Evolutionary conservation across 129 eudicot species (phyloP), one percentile per base, ranked within the genome.

Genomic region (Centella asiatica): DNA sequence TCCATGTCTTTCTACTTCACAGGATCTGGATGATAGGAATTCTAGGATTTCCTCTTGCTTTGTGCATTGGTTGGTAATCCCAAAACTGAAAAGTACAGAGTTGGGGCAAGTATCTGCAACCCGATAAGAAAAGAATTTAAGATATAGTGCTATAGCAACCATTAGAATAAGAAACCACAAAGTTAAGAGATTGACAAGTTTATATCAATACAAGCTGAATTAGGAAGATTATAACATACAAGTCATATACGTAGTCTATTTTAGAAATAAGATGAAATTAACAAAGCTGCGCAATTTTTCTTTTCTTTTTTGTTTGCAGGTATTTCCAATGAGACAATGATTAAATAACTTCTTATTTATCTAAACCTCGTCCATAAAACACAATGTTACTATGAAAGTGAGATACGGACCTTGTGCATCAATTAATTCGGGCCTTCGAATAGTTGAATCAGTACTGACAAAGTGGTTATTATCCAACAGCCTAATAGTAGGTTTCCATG

Each of bases 331-430:
- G n/a, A n/a, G n/a, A n/a, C n/a, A n/a, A n/a, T n/a, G n/a, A n/a
- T n/a, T n/a, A n/a, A n/a, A n/a, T n/a, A n/a, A n/a, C n/a, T n/a
- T n/a, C n/a, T n/a, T n/a, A n/a, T n/a, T n/a, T n/a, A n/a, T n/a
- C n/a, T n/a, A n/a, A n/a, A n/a, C n/a, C n/a, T n/a, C n/a, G n/a
- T n/a, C n/a, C n/a, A n/a, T n/a, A n/a, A n/a, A n/a, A n/a, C n/a
- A n/a, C n/a, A n/a, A n/a, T n/a, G n/a, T n/a, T n/a, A n/a, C n/a
- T n/a, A n/a, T n/a, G n/a, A n/a, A n/a, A 34, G 42, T 49, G 26
- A 48, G 44, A 28, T 34, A 37, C 44, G 20, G 54, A 85, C 95
- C 95, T 87, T 83, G 79, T 33, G 71, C 61, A 54, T 78, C 83
- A 40, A 67, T 76, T 63, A 65, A 69, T n/a, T 60, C 67, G 57